Percentiles rank a stretch among this genome's conserved stretches.
These are phyloP conservation scores for Drosera capensis DNA, from an alignment of 148 eudicot species.

Conservation along the genomic window DNA sequence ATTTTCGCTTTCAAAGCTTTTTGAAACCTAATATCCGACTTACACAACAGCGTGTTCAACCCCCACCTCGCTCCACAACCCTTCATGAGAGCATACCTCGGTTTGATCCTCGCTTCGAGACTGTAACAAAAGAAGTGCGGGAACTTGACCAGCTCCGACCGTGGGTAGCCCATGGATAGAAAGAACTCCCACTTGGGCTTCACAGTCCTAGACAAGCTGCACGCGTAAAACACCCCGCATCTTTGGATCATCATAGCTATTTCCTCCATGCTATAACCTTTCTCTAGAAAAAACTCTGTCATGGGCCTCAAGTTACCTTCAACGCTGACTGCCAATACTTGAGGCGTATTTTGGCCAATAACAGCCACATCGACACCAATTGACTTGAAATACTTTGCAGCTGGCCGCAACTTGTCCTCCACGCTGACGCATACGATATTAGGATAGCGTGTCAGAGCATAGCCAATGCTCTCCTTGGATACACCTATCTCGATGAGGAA, in stretches of 20 bases:
- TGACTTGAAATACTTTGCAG: slow-evolving; percentile 47
- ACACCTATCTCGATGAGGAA: slow-evolving; percentile 75
- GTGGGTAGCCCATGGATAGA: slow-evolving; percentile 28
- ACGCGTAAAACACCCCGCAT: slow-evolving; percentile 52
- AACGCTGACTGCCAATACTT: slow-evolving; percentile 50
- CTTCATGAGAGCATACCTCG: slow-evolving; percentile 39
- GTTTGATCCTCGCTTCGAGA: slow-evolving; percentile 65
- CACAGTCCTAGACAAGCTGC: slow-evolving; percentile 48
- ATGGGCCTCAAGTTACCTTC: slow-evolving; percentile 57
- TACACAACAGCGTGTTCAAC: slow-evolving; percentile 41
- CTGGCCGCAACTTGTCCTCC: slow-evolving; percentile 60
- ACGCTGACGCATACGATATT: slow-evolving; percentile 71
- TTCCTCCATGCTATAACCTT: slow-evolving; percentile 40
- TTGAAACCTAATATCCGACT: slow-evolving; percentile 32
- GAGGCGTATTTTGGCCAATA: slow-evolving; percentile 47
- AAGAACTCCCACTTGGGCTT: slow-evolving; percentile 67
- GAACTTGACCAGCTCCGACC: slow-evolving; percentile 49
- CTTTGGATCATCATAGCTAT: slow-evolving; percentile 46
- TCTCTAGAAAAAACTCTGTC: slow-evolving; percentile 53
- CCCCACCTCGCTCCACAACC: slow-evolving; percentile 39
- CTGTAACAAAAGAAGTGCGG: slow-evolving; percentile 84
- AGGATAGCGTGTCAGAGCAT: slow-evolving; percentile 58
- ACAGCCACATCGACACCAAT: slow-evolving; percentile 42
- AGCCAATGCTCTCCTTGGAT: slow-evolving; percentile 42
- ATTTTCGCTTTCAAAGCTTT: slow-evolving; percentile 34